Conservation (phyloP, 2,329 filamentous ascomycete genomes). For the Daldinia eschscholtzii region DNA sequence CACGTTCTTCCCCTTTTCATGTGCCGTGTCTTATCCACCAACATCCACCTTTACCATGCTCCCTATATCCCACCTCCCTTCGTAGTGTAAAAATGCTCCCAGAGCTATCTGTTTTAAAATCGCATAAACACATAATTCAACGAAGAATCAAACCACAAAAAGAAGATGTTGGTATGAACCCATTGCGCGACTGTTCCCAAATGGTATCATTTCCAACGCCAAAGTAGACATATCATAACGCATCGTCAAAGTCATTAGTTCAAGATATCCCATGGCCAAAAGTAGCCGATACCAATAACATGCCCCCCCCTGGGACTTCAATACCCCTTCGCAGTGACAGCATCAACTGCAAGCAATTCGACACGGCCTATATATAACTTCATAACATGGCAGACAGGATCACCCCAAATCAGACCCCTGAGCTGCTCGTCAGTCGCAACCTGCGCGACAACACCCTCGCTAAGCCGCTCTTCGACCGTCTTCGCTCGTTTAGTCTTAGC, state of each 20-base stretch:
- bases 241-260: slow-evolving; percentile 22
- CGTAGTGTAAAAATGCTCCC: neutral
- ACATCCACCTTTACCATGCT: no score
- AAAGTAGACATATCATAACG: slow-evolving; percentile 10
- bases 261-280: slow-evolving; percentile 6
- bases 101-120: neutral
- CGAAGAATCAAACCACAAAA: neutral
- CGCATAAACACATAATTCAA: neutral
- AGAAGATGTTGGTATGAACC: neutral
- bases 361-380: slow-evolving; percentile 78
- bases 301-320: slow-evolving; percentile 30
- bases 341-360: slow-evolving; percentile 77
- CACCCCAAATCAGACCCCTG: slow-evolving; percentile 80
- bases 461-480: slow-evolving; percentile 63
- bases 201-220: slow-evolving; percentile 42
- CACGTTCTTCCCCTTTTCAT: neutral
- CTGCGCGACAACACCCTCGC: slow-evolving; percentile 75
- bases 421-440: slow-evolving; percentile 76
- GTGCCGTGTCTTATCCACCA: neutral
- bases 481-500: slow-evolving; percentile 58
- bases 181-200: slow-evolving; percentile 5
- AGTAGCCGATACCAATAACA: neutral
- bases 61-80: neutral
- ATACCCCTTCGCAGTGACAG: slow-evolving; percentile 64
- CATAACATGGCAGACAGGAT: slow-evolving; percentile 86